Evolutionary conservation across 495 filamentous ascomycete genomes (phyloP), one percentile per base, ranked within the genome.

Genomic region (Aspergillus ellipticus): DNA sequence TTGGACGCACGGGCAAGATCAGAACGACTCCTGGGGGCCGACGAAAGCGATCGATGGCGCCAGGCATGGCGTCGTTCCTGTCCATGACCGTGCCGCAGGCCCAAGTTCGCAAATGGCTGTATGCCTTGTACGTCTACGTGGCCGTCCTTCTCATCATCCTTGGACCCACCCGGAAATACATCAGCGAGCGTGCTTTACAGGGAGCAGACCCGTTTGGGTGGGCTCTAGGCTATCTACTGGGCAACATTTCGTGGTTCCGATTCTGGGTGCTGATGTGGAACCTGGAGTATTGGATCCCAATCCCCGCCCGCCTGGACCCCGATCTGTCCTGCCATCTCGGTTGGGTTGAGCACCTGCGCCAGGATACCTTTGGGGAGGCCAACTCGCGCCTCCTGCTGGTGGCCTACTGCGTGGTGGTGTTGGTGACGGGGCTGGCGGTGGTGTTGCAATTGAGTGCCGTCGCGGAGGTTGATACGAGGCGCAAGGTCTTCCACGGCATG

Each of bases 401-500:
- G 51, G 82, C 65, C 9, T 92, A 96, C 78, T 97, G 86, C 73
- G 21, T 85, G 8, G 28, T 68, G 41, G 81, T 94, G 29, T 75
- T 99, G 29, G 63, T 78, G 20, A 61, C 84, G 7, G 95, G 92
- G 2, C 76, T 98, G 39, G 71, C 80, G 2, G 70, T 88, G 3
- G 90, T 97, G 4, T 80, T 89, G 54, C 81, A 81, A 31, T 77
- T 97, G 22, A 88, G 86, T 35, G 70, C 84, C 13, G 66, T 88
- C 51, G 80, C 81, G 5, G 89, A 96, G 72, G 92, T 97, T 33
- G 95, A 99, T 71, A 99, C 94, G 3, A 82, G 94, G n/a, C 84
- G 94, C 35, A 99, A 99, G 71, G 88, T 99, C 9, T 99, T 99
- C 71, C 94, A 99, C 69, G 94, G 93, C 58, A 96, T 91, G 84